Evolutionary conservation across 2,329 filamentous ascomycete species (phyloP).

Genomic region (Zasmidium cellare): DNA sequence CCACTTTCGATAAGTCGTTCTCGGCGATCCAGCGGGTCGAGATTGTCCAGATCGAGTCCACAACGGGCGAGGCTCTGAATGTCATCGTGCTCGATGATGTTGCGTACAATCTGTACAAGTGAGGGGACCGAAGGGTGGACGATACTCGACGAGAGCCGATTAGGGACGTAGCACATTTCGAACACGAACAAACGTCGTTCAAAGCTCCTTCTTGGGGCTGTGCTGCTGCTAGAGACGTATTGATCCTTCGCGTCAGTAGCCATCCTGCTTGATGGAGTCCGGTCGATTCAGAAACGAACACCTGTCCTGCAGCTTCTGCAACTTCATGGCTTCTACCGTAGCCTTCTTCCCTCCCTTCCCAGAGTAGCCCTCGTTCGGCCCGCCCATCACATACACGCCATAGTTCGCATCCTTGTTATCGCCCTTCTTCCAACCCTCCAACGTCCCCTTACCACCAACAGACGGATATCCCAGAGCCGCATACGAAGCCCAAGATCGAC

Average conservation of each 20-base stretch:
- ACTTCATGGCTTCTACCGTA: conserved; percentile 25
- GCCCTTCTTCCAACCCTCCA: conserved; percentile 44
- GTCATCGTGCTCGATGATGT: conserved; percentile 6
- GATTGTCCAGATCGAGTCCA: conserved; percentile 6
- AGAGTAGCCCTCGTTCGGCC: conserved; percentile 45
- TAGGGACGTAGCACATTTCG: too few relatives aligned
- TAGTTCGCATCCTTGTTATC: conserved; percentile 31
- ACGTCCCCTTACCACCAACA: conserved; percentile 36
- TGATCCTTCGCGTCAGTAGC: not conserved
- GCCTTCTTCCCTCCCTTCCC: conserved; percentile 39
- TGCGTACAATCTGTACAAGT: conserved; percentile 5
- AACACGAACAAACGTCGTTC: too few relatives aligned
- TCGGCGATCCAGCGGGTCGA: conserved; percentile 3
- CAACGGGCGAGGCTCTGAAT: conserved; percentile 4
- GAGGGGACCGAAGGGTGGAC: too few relatives aligned
- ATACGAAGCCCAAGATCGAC: conserved; percentile 52
- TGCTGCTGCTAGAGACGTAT: too few relatives aligned
- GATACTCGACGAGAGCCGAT: not conserved
- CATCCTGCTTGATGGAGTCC: conserved; percentile 42
- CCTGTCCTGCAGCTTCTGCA: conserved; percentile 48
- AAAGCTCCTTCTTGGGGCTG: too few relatives aligned
- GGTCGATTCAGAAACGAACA: conserved; percentile 50
- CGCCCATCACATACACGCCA: conserved; percentile 48
- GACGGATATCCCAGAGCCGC: conserved; percentile 42
- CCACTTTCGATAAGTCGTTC: conserved; percentile 3